These are phyloP conservation scores for Neofusicoccum ribis DNA, from an alignment of 2,329 filamentous ascomycete species.

Conservation along the genomic window DNA sequence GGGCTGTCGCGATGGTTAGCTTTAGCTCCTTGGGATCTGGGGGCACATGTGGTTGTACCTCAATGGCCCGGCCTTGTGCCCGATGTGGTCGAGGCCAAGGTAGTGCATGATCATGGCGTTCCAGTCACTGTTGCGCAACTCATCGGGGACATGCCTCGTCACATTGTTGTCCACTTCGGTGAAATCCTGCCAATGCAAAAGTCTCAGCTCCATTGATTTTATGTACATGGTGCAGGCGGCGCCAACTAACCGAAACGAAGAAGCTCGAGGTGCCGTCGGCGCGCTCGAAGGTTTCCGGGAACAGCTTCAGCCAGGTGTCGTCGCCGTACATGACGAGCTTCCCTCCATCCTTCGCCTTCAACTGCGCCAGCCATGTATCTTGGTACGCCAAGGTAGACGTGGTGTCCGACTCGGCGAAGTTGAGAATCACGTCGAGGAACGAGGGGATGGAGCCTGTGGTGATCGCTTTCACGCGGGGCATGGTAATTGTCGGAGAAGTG, in stretches of 20 bases:
- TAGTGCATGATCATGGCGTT: constrained; percentile 93
- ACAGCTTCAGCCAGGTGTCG: constrained; percentile 97
- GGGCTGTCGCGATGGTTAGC: constrained; percentile 53
- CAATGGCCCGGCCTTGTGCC: constrained; percentile 88
- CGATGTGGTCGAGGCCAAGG: constrained; percentile 93
- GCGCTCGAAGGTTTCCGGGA: constrained; percentile 83
- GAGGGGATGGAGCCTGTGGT: constrained; percentile 98
- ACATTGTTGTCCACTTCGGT: constrained; percentile 98
- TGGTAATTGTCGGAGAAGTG: constrained; percentile 94
- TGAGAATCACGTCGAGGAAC: constrained; percentile 94
- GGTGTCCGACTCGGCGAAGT: constrained; percentile 92
- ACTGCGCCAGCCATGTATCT: constrained; percentile 94
- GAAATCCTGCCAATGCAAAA: constrained; percentile 68
- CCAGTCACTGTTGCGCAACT: constrained; percentile 81
- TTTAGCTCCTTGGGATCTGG: constrained; percentile 17
- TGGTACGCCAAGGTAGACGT: constrained; percentile 83
- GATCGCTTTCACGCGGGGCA: constrained; percentile 96
- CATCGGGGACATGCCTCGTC: constrained; percentile 79
- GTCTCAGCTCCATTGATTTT: constrained; percentile 31
- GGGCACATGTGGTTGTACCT: constrained; percentile 52
- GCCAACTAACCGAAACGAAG: constrained; percentile 81
- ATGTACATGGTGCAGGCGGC: constrained; percentile 31
- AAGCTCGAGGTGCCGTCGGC: constrained; percentile 95
- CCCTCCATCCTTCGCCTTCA: constrained; percentile 65
- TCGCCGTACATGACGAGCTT: constrained; percentile 95